Percentiles rank a stretch among this genome's conserved stretches.
Conservation (phyloP, 1,284 basidiomycete genomes). For the Irpex sp. region DNA sequence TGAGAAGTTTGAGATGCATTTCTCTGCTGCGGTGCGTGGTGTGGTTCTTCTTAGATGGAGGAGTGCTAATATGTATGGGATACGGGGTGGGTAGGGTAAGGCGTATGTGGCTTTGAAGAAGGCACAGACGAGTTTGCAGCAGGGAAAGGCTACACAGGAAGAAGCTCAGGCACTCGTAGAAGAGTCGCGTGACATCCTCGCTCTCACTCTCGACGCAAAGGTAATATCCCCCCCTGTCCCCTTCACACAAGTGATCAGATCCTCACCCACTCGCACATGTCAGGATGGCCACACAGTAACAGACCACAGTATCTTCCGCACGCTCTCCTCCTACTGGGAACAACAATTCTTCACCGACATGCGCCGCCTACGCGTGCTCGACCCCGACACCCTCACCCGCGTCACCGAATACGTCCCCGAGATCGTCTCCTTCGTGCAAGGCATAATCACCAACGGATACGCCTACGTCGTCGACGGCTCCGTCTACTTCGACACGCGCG, state of each 20-base stretch:
- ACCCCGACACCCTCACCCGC: slow-evolving; percentile 89
- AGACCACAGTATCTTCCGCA: slow-evolving; percentile 85
- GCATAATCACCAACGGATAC: slow-evolving; percentile 86
- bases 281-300: slow-evolving; percentile 80
- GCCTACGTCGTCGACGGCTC: slow-evolving; percentile 88
- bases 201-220: slow-evolving; percentile 72
- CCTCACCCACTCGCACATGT: background rate
- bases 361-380: slow-evolving; percentile 80
- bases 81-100: no score
- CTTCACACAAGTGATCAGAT: background rate
- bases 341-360: slow-evolving; percentile 91
- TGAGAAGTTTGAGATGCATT: slow-evolving; percentile 90
- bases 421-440: slow-evolving; percentile 86
- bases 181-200: slow-evolving; percentile 73
- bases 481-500: slow-evolving; percentile 92
- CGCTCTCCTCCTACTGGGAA: slow-evolving; percentile 90
- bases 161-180: slow-evolving; percentile 66
- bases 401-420: slow-evolving; percentile 98
- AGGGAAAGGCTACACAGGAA: slow-evolving; percentile 38
- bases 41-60: background rate
- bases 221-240: slow-evolving; percentile 34
- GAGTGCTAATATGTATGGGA: background rate
- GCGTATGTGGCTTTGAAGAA: slow-evolving; percentile 47
- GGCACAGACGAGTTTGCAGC: slow-evolving; percentile 37
- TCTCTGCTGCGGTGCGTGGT: slow-evolving; percentile 64